These are phyloP conservation scores for Salix viminalis DNA, from an alignment of 345 rosid species.

Conservation along the genomic window DNA sequence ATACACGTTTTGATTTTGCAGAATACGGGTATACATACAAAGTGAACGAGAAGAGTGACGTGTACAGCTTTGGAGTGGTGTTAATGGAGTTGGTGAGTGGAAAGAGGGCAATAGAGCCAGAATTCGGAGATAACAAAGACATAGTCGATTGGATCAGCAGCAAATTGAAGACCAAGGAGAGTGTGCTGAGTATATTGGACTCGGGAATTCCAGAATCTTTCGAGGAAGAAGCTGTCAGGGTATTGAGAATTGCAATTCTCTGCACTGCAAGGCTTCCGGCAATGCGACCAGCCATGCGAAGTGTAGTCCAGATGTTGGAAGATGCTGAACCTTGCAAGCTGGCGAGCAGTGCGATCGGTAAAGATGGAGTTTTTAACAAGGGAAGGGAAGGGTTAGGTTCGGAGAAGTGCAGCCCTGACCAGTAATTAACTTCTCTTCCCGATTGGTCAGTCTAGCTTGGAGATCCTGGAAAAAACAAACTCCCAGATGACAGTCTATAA, in stretches of 20 bases:
- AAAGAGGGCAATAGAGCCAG: slow-evolving; percentile 70
- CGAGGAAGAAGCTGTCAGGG: slow-evolving; percentile 59
- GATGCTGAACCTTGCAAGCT: slow-evolving; percentile 68
- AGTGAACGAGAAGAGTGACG: slow-evolving; percentile 85
- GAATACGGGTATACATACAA: slow-evolving; percentile 84
- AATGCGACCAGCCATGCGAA: slow-evolving; percentile 73
- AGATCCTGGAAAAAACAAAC: background rate
- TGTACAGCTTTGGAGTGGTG: slow-evolving; percentile 92
- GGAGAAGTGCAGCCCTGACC: background rate
- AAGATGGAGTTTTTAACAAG: slow-evolving; percentile 9
- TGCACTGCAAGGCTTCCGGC: slow-evolving; percentile 60
- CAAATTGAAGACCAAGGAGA: slow-evolving; percentile 52
- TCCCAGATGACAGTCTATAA: background rate
- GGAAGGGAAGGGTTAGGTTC: background rate
- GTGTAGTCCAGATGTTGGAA: slow-evolving; percentile 81
- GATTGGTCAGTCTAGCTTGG: background rate
- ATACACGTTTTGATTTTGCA: slow-evolving; percentile 23
- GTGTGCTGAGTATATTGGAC: slow-evolving; percentile 57
- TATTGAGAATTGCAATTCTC: slow-evolving; percentile 62
- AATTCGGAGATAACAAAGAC: slow-evolving; percentile 74
- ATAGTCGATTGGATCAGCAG: slow-evolving; percentile 69
- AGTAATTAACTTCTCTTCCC: background rate
- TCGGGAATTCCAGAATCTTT: slow-evolving; percentile 46
- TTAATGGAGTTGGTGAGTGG: slow-evolving; percentile 87
- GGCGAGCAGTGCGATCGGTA: slow-evolving; percentile 38